Conservation (phyloP, 176 grass and related monocot genomes). For the Rhynchospora breviuscula region DNA sequence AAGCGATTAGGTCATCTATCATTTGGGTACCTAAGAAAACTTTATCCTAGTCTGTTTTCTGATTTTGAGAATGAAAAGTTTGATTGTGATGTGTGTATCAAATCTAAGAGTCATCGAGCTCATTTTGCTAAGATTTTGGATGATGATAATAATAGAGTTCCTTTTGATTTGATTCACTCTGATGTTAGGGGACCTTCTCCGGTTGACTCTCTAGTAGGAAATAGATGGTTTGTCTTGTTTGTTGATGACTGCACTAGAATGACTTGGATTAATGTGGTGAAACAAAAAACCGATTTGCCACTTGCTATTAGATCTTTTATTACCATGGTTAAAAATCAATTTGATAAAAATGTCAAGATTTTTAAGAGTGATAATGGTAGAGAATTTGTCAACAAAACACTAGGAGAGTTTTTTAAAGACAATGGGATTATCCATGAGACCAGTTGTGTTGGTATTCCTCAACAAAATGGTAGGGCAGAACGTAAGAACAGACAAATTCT, state of each 20-base stretch:
- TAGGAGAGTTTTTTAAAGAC: not conserved
- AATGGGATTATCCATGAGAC: not conserved
- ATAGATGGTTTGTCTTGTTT: no score
- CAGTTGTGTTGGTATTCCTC: not conserved
- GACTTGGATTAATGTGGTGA: no score
- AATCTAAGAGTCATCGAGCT: not conserved
- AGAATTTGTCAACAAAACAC: not conserved
- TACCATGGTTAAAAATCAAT: no score
- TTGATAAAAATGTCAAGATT: no score
- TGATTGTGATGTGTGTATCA: not conserved
- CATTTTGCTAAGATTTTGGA: not conserved
- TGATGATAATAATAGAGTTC: not conserved
- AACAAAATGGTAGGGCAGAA: not conserved
- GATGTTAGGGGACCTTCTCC: not conserved
- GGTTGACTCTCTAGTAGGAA: not conserved
- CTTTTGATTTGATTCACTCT: not conserved
- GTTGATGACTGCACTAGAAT: no score
- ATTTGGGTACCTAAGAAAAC: not conserved
- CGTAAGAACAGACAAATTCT: not conserved
- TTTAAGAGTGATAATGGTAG: not conserved
- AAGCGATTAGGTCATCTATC: no score
- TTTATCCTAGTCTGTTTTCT: constrained; percentile 3
- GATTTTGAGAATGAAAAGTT: not conserved
- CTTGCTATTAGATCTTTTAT: no score
- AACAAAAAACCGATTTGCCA: no score